Base-by-base conservation (phyloP, 1,284 basidiomycete genomes). In the Phellopilus nigrolimitatus region DNA sequence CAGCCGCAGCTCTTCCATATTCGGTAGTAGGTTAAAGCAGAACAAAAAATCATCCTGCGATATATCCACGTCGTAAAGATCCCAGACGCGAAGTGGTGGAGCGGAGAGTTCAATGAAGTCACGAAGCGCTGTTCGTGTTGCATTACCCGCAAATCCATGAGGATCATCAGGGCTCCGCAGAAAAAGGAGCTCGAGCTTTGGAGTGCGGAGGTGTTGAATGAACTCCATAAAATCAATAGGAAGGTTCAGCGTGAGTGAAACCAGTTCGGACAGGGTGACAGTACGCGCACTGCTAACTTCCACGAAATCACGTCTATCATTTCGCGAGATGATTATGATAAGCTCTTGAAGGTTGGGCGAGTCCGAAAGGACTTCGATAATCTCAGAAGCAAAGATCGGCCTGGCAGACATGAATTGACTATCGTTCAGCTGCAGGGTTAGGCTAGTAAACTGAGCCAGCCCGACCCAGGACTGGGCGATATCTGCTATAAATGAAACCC, bases 1-100 rank as follows among this genome's bases (percentile, higher is more conserved):
- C 36, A 84, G 65, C 41, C 73, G 72, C 4, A 84, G 66, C 49
- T 76, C 72, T 57, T 71, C 66, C 39, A 84, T 62, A 13, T 55
- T 55, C 5, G 71, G 66, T 13, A 78, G 62, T 15, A 61, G 54
- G 3, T 61, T 53, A 58, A 82, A 71, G 54, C 68, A 71, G 13
- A 61, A 61, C 17, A 64, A 61, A 59, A 80, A 77, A 33, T 72
- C 67, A 22, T 66, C 62, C 12, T 65, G 62, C 34, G 74, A 59
- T 49, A 80, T 62, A 62, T 79, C 71, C 56, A 79, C 65, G 64
- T 83, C 79, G 59, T 79, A 72, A 47, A 83, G 67, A 60, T 82
- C 79, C 52, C 84, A 65, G 13, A 72, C 55, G 50, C 74, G 65
- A 47, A 83, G 62, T 5, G 69, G 69, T 27, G 74, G 70, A 3